Evolutionary conservation across 768 basidiomycete genomes (phyloP), one percentile per base, ranked within the genome.

Genomic region (Tulasnella sp.): DNA sequence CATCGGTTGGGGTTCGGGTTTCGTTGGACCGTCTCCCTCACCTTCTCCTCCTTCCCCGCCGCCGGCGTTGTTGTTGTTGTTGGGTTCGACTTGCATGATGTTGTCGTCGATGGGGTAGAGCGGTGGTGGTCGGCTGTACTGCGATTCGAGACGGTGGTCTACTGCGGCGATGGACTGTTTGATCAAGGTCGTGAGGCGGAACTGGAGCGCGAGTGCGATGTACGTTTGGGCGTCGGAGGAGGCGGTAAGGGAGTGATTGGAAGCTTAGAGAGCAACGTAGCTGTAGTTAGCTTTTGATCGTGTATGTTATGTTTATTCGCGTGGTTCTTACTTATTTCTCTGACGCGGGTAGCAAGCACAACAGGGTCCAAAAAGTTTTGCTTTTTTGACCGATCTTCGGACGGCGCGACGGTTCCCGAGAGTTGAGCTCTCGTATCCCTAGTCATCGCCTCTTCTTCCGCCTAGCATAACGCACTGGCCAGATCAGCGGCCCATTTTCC

Each of bases 331-430:
- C 78, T 76, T 72, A 92, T 85, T 11, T 82, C 82, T 39, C 88
- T 88, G 83, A 95, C 89, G 17, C 87, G 88, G 9, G 86, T 78
- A 0, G 87, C 86, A 1, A 95, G 80, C 73, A 87, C 82, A 63
- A 84, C 84, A 0, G 87, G 84, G 77, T 92, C 89, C 73, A 95
- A 90, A 37, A 87, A 77, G 2, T 91, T 88, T 77, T 94, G 92
- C 77, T 90, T 92, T 63, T 86, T 86, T 3, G 89, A 86, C 14
- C 92, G 89, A 80, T 94, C 93, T 79, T 91, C 89, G 0, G 86
- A 39, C 67, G 34, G 44, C 52, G 47, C 37, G n/a, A 63, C 29
- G 42, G 65, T 1, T 35, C 70, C 3, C 16, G 35, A 29, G 16
- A 52, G 11, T 72, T 90, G 19, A 85, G 74, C 62, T 86, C 85